Evolutionary conservation across 2,329 filamentous ascomycete genomes (phyloP), one percentile per base, ranked within the genome.

Genomic region (Gaeumannomyces tritici): DNA sequence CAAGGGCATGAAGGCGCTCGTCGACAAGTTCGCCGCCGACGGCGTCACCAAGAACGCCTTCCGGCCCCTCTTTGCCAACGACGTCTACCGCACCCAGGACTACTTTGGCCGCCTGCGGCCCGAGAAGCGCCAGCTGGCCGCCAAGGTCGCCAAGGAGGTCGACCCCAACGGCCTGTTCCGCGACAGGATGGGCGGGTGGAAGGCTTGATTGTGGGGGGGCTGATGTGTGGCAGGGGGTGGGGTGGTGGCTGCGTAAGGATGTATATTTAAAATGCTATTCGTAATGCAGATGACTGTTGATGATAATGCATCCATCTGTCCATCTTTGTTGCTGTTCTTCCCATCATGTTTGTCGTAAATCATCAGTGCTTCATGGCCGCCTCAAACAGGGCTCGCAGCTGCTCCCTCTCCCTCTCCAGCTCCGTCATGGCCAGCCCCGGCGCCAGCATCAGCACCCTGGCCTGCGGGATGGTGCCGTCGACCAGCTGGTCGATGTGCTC

Each of bases 381-480:
- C 70, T 92, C 89, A 74, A 93, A 90, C 66, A 95, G 71, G 13
- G 71, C 74, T 65, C 85, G 81, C 69, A 95, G 74, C 75, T 93
- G 88, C 62, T 90, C 88, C 73, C 83, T 86, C 74, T 93, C 89
- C 59, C 80, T 78, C 69, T 87, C 80, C 58, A 90, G 73, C 70
- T 92, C 89, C 67, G 82, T 83, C 55, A 24, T 61, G 54, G 84
- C 85, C 69, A 99, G 74, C 29, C 84, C 92, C 0, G 95, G 96
- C 33, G 95, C 95, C 65, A 99, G 77, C 88, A 93, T 95, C 70
- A 99, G 74, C 62, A 99, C 96, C 67, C 95, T 81, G 62, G 86
- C 86, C 78, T 99, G 95, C 6, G 95, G 95, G 65, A 99, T 87
- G 0, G 95, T 99, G 1, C 95, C 96, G 75, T 98, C 93, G 1